Evolutionary conservation across 768 basidiomycete genomes (phyloP), one percentile per base, ranked within the genome.

Genomic region (Daedaleopsis nitida): DNA sequence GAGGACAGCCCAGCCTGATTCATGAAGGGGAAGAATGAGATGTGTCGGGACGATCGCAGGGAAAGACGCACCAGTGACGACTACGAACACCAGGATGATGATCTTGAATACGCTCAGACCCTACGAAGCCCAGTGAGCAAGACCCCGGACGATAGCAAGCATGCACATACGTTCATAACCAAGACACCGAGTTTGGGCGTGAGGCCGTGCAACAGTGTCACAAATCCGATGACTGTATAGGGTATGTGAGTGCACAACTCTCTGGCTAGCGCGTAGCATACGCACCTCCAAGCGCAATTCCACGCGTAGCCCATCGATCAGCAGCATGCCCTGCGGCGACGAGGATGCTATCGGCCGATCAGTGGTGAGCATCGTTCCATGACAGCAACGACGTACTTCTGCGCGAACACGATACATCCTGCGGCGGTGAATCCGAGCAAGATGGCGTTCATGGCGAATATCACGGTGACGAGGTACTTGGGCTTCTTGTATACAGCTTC

Each of bases 261-360:
- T 38, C 13, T 17, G 32, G 3, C 9, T 43, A 21, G 24, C 2
- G 23, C 23, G 8, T 45, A 19, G 21, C 8, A 10, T 10, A 38
- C 16, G 39, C 39, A 81, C 85, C 82, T 69, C 77, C 85, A 1
- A 87, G 70, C 4, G 83, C 86, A 55, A 88, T 85, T 0, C 84
- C 84, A 55, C 86, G 81, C 17, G 80, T 80, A 2, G 74, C 74
- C 86, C 86, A 87, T 1, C 73, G 70, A 21, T 72, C 63, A 0
- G 69, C 69, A 10, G 59, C 56, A 14, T 68, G 64, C 6, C 67
- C 68, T 13, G 71, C 71, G 17, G 83, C 69, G 27, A 65, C 59
- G 9, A 86, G 75, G 42, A 86, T 84, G 52, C 84, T 85, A 47
- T 1, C 21, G 7, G 17, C 43, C 16, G n/a, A 23, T 6, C 43